phyloP scores from a whole-genome alignment of 1,284 basidiomycete genomes.

The Moesziomyces sp. region DNA sequence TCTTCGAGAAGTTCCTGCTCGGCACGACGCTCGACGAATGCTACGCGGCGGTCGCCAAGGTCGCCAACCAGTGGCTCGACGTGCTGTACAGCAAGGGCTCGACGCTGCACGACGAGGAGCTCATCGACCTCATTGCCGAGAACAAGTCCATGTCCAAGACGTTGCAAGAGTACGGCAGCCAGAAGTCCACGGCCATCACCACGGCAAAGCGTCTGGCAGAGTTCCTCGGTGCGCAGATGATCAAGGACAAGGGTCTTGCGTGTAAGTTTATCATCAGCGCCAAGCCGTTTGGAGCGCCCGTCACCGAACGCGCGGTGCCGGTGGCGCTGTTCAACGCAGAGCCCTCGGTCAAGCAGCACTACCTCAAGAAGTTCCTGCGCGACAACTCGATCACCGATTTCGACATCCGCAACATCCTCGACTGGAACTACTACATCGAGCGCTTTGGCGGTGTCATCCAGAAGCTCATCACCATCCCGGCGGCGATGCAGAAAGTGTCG shows the following conservation, averaged over 20 bases:
- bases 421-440: conserved; percentile 99
- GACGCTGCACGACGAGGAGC: conserved; percentile 86
- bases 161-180: conserved; percentile 91
- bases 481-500: conserved; percentile 94
- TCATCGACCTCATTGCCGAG: conserved; percentile 97
- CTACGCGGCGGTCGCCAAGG: conserved; percentile 90
- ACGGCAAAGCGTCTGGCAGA: conserved; percentile 95
- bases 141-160: conserved; percentile 99
- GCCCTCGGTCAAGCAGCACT: conserved; percentile 85
- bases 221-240: conserved; percentile 98
- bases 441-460: conserved; percentile 97
- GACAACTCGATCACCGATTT: conserved; percentile 89
- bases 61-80: conserved; percentile 98
- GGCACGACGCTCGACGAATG: conserved; percentile 93
- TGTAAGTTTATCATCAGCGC: conserved; percentile 99
- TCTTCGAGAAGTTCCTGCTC: conserved; percentile 96
- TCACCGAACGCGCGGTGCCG: conserved; percentile 96
- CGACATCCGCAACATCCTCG: conserved; percentile 91
- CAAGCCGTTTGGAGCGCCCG: conserved; percentile 90
- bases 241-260: conserved; percentile 98
- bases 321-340: conserved; percentile 99
- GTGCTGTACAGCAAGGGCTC: conserved; percentile 89
- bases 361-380: conserved; percentile 95
- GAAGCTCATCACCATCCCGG: conserved; percentile 98
- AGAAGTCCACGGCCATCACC: conserved; percentile 98